Evolutionary conservation across 2,329 filamentous ascomycete species (phyloP), one percentile per base, ranked within the genome.

Genomic region (Nemania diffusa): DNA sequence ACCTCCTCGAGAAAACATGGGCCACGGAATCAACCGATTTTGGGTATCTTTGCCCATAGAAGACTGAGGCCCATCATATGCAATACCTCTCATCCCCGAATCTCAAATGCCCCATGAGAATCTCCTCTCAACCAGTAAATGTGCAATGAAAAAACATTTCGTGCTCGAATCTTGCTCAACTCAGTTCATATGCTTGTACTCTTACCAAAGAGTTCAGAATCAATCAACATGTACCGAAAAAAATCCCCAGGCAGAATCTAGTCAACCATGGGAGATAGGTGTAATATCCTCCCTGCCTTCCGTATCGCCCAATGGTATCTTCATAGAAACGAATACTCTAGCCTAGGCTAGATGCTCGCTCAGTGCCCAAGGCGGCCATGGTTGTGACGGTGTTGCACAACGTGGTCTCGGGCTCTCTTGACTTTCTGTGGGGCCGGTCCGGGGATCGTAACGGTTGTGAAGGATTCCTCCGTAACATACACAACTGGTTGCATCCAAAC

Each of bases 401-500:
- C 69, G 67, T 82, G 80, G 40, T 73, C 72, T n/a, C 74, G 76
- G 27, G 75, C 76, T 11, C 75, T 68, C 42, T 76, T 78, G 20
- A 71, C 59, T n/a, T 74, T 69, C 57, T 71, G 62, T 13, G 64
- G 74, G 7, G 78, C 75, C 27, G 78, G 76, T 11, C 81, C 77
- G 0, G 83, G 83, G 5, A 80, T 76, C 2, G 84, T 84, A 2
- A 80, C 77, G 2, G 81, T 81, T 24, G 78, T 76, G 26, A 81
- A 79, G 15, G 79, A 74, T 27, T 81, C 75, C 62, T 83, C 78
- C 0, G 84, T 88, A 17, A 87, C 84, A 58, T 84, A 87, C 29
- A 88, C 82, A 4, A 83, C 73, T 52, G 85, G 82, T 78, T 89
- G 82, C 59, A 86, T 84, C 83, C 85, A 87, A 13, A 88, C 76